Evolutionary conservation across 2,329 filamentous ascomycete species (phyloP), one percentile per base, ranked within the genome.

Genomic region (Apiospora saccharicola): DNA sequence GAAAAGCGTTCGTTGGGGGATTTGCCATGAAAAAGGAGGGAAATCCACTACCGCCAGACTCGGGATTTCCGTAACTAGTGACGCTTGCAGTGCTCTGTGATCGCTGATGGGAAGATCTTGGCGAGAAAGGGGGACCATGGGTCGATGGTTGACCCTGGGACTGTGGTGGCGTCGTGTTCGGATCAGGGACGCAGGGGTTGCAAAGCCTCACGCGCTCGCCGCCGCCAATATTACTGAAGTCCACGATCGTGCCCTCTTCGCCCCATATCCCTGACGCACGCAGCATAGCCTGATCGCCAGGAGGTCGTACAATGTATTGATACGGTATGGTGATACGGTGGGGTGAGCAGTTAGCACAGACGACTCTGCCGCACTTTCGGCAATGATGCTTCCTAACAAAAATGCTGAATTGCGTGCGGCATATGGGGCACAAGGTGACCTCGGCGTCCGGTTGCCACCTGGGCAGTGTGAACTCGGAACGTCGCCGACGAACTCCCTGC

Each of bases 311-410:
- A 75, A 98, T 98, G 81, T 94, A 98, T 79, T 96, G 94, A 75
- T 95, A 90, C 0, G 96, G 96, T 75, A 98, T 98, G 4, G 94
- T 97, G 79, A 98, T 98, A 74, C 95, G 90, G 82, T 98, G 96
- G 4, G 96, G 96, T 3, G 96, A 98, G 84, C 96, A 98, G 26
- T 90, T 87, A 72, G 92, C 91, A 82, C 96, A 98, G 34, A 98
- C 96, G 12, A 98, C 95, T 74, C 95, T 88, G 67, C 96, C 96
- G 80, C 96, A 98, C 89, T 98, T 98, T 76, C 95, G 90, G 87
- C 96, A 98, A 80, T 98, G 96, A 83, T 98, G 96, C 80, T 97
- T 97, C 74, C 96, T 89, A 79, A 94, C 91, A 84, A 94, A 94
- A 77, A 97, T 92, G 80, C 90, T 93, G 79, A 98, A 98, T 68